Conservation (phyloP, 176 grass and related monocot genomes). For the Oryza coarctata region DNA sequence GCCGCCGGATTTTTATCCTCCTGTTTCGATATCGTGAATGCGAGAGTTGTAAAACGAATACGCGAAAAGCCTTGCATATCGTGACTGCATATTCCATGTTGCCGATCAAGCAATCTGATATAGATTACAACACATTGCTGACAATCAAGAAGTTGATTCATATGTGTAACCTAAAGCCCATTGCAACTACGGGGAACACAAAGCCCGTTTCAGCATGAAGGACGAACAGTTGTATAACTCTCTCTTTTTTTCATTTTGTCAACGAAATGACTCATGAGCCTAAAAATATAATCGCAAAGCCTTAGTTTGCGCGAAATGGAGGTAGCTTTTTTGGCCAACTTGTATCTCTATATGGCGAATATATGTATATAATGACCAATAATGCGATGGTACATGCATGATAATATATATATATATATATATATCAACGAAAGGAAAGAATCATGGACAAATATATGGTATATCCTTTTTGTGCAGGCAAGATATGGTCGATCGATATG, state of each 20-base stretch:
- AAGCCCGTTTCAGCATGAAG: no score
- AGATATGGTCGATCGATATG: neutral
- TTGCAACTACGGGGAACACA: no score
- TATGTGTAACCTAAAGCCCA: neutral
- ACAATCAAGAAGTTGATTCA: no score
- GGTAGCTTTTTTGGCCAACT: neutral
- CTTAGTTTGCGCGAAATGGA: neutral
- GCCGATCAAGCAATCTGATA: neutral
- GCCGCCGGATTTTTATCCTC: neutral
- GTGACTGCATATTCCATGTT: neutral
- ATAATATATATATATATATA: no score
- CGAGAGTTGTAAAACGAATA: neutral
- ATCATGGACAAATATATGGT: neutral
- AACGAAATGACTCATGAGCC: neutral
- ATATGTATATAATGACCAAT: neutral
- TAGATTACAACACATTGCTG: neutral
- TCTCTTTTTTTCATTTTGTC: neutral
- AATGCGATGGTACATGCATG: neutral
- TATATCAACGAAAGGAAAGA: neutral
- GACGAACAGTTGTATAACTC: no score
- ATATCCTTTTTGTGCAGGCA: neutral
- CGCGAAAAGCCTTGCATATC: no score
- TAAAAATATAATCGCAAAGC: neutral
- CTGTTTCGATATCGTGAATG: conserved; percentile 12
- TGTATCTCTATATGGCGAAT: neutral